Evolutionary conservation across 768 basidiomycete species (phyloP).

Genomic region (Lyophyllum shimeji): DNA sequence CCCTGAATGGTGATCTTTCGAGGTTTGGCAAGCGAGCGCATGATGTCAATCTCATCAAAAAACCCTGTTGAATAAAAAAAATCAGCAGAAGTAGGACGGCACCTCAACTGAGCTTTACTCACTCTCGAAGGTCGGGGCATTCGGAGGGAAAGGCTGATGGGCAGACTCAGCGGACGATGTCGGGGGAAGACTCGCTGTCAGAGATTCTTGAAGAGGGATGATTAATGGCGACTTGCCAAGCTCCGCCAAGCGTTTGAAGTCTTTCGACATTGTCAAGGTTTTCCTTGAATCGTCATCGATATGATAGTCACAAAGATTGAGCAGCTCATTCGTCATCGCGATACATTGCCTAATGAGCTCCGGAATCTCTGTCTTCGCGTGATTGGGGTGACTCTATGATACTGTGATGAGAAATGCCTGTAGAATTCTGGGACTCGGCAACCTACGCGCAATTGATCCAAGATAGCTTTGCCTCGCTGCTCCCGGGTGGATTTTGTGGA

Average conservation of each 20-base stretch:
- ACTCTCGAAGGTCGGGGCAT: constrained; percentile 79
- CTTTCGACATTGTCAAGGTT: constrained; percentile 48
- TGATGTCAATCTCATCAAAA: constrained; percentile 81
- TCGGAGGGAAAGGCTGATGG: constrained; percentile 79
- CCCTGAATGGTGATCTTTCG: constrained; percentile 87
- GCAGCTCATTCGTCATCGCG: constrained; percentile 67
- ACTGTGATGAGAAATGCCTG: neutral
- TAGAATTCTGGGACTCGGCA: neutral
- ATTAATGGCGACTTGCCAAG: constrained; percentile 71
- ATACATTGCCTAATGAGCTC: constrained; percentile 53
- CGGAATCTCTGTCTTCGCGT: constrained; percentile 40
- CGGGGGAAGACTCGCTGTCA: constrained; percentile 87
- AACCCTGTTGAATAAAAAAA: constrained; percentile 50
- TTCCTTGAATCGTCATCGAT: constrained; percentile 38
- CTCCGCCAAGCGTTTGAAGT: constrained; percentile 54
- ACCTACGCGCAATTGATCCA: constrained; percentile 58
- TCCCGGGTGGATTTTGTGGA: constrained; percentile 69
- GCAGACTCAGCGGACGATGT: constrained; percentile 56
- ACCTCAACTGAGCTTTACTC: constrained; percentile 14
- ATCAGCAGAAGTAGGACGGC: neutral
- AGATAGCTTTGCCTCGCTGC: constrained; percentile 56
- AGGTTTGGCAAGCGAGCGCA: constrained; percentile 89
- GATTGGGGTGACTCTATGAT: constrained; percentile 44
- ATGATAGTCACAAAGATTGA: constrained; percentile 61
- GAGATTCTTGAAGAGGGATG: constrained; percentile 89